Base-by-base conservation (phyloP, 2,329 filamentous ascomycete species). In the Ceratocystis lukuohia region DNA sequence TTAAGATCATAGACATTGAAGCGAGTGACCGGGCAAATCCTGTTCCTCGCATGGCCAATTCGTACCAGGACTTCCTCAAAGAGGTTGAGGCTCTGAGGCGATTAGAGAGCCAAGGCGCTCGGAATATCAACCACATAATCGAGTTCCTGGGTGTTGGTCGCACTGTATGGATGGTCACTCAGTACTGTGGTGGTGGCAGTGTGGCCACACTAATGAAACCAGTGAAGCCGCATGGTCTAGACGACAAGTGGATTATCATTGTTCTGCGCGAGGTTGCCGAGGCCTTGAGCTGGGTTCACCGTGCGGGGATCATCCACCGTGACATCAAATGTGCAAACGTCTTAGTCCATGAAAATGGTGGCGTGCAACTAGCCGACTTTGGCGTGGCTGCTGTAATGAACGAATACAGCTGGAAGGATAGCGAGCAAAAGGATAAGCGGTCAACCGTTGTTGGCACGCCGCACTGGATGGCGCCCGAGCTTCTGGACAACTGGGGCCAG, bases 1-100 rank as follows among this genome's bases (percentile, higher is more conserved):
- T 91, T 72, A 91, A 94, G 76, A 92, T 92, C 71, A 89, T 92
- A 72, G 88, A 92, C 73, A 88, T 93, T 61, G 89, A 94, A 71
- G 87, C 88, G 71, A 83, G 84, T 70, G 89, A 93, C 74, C 84
- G 80, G 0, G 64, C 67, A 25, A 68, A 68, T 20, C 76, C 84
- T 61, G 83, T 88, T 71, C 84, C 85, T 1, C 84, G 85, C 69
- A 76, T 84, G 45, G 82, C 84, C 59, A 83, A 87, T 74, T 86
- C 85, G 0, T 88, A 86, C 72, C 83, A 83, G 70, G 86, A 89
- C 72, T 84, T 88, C 67, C 77, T 87, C 70, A 87, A 87, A 71
- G 84, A 88, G 74, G 82, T 88, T 71, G 84, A 80, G 69, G 82
- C 89, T 28, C 78, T 95, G 62, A 85, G 89, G 71, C 79, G 88